Evolutionary conservation across 192 early-diverging fungal genomes (phyloP).

Genomic region (Backusella australiensis): DNA sequence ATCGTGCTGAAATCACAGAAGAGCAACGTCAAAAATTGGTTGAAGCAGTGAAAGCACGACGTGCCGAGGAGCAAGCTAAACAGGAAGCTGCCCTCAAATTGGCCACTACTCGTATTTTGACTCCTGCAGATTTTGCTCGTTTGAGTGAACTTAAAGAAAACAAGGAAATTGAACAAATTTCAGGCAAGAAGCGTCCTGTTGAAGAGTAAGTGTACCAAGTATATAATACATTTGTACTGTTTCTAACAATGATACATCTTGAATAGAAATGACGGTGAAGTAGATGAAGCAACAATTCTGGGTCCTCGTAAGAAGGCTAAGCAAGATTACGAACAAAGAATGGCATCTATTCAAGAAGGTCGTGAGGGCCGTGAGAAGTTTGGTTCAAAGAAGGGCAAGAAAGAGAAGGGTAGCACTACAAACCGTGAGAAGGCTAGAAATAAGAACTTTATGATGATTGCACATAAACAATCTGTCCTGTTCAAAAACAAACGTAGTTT

Average conservation of each 20-base stretch:
- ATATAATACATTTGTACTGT: neutral
- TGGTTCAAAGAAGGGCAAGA: conserved; percentile 85
- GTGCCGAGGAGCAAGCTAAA: conserved; percentile 45
- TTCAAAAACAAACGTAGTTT: conserved; percentile 73
- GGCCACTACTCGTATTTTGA: conserved; percentile 70
- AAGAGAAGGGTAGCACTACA: conserved; percentile 73
- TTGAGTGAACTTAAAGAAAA: conserved; percentile 75
- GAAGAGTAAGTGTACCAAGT: neutral
- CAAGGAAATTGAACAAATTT: conserved; percentile 51
- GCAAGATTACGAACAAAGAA: conserved; percentile 88
- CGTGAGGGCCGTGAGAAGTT: conserved; percentile 92
- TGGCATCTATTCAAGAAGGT: conserved; percentile 83
- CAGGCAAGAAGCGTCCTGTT: conserved; percentile 22
- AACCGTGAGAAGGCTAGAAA: conserved; percentile 92
- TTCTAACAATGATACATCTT: neutral
- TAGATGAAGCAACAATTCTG: conserved; percentile 47
- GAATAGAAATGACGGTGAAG: conserved; percentile 9
- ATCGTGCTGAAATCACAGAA: conserved; percentile 30
- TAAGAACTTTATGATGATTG: conserved; percentile 94
- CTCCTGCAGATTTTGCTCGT: conserved; percentile 87
- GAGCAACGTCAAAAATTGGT: conserved; percentile 41
- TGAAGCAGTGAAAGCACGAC: conserved; percentile 36
- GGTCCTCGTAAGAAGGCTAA: conserved; percentile 78
- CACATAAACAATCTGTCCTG: conserved; percentile 84
- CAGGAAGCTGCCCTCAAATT: conserved; percentile 44